Evolutionary conservation across 2,329 filamentous ascomycete genomes (phyloP).

Genomic region (Anisogramma anomala): DNA sequence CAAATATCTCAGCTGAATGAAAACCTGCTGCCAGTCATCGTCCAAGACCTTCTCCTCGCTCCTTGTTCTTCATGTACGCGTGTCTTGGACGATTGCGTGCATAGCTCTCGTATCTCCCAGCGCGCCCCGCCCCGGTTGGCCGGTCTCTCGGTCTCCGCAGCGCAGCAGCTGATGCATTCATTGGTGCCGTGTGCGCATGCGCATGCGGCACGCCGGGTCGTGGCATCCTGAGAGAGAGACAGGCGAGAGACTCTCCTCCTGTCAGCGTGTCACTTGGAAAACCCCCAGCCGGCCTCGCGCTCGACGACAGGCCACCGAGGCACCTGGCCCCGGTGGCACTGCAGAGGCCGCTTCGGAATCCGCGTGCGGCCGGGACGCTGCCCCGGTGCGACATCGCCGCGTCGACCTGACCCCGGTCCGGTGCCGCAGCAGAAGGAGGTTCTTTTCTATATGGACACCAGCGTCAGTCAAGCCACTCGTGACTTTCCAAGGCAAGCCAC

Average conservation of each 20-base stretch:
- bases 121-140: too few species aligned
- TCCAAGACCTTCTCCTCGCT: neutral
- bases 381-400: constrained; percentile 4
- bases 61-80: neutral
- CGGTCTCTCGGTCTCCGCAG: too few species aligned
- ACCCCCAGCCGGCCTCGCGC: neutral
- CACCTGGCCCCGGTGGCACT: neutral
- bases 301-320: too few species aligned
- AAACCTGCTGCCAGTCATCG: neutral
- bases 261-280: neutral
- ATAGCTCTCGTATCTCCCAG: too few species aligned
- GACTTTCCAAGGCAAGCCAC: too few species aligned
- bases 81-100: neutral
- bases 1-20: neutral
- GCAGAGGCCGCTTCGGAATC: neutral
- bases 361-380: neutral
- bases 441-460: too few species aligned
- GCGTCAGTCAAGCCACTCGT: too few species aligned
- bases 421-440: too few species aligned
- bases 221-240: neutral
- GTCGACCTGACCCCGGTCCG: constrained; percentile 9
- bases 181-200: too few species aligned
- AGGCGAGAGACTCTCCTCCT: neutral
- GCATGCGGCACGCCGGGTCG: neutral
- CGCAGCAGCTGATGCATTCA: too few species aligned